Base-by-base conservation (phyloP, 2,329 filamentous ascomycete genomes). In the Aspergillus sp. region DNA sequence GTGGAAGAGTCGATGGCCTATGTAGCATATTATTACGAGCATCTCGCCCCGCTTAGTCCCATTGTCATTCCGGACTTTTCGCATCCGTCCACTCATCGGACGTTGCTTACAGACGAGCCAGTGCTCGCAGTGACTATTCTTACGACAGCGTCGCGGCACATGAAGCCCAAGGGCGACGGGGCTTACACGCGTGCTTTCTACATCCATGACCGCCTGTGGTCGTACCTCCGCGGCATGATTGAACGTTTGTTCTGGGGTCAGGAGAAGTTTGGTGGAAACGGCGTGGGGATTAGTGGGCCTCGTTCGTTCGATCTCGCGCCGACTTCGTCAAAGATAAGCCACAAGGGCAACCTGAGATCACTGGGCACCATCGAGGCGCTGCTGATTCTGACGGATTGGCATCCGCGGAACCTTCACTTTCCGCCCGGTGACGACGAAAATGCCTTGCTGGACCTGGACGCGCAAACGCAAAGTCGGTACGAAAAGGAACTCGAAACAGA, bases 201-300 rank as follows among this genome's bases (percentile, higher is more conserved):
- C 51, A 96, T 99, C 57, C 95, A 98, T 67, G 92, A 97, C 70
- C 92, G 96, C 75, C 84, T 98, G 5, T 99, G 95, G 95, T 91
- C 88, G 30, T 96, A 97, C 71, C 84, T 98, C 30, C 89, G 93
- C 54, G 90, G 92, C 60, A 97, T 98, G 90, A 95, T 98, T 66
- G 92, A 96, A 75, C 87, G 94, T 36, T 90, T 96, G 66, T 88
- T 98, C 39, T 98, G 92, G 90, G 95, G 93, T 8, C 94, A 97
- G 73, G 94, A 98, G 75, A 92, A 96, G 55, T 97, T 97, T 71
- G 94, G 92, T 30, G 91, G 91, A 25, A 92, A 91, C 15, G 71
- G 71, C 8, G 67, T 68, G 30, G 72, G 74, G 1, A 87, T 85
- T 13, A 89, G 86, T 54, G 89, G 86, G 74, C 90, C 88, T 3